phyloP scores from a whole-genome alignment of 164 flowering plant species.

The Liquidambar formosana region DNA sequence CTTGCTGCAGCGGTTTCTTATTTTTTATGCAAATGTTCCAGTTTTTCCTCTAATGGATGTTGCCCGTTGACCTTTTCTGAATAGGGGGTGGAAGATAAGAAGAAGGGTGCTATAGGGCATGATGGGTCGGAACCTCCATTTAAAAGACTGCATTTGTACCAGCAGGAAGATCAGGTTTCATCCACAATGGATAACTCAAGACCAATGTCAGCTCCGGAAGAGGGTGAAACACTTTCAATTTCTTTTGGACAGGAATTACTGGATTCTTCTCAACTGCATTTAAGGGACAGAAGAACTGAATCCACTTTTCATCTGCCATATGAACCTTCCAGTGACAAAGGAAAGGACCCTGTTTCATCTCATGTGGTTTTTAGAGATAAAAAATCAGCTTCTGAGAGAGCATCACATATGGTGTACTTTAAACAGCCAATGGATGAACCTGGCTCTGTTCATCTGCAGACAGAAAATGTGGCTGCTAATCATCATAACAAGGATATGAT shows the following conservation, averaged over 20 bases:
- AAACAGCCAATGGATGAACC: slow-evolving; percentile 5
- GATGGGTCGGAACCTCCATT: slow-evolving; percentile 19
- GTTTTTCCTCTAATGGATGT: background rate
- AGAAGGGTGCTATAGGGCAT: background rate
- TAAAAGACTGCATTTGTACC: slow-evolving; percentile 19
- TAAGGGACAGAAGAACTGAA: slow-evolving; percentile 11
- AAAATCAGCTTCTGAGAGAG: slow-evolving; percentile 8
- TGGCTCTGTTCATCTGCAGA: background rate
- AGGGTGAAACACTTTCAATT: slow-evolving; percentile 10
- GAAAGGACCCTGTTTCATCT: slow-evolving; percentile 20
- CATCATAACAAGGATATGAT: background rate
- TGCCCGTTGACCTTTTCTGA: background rate
- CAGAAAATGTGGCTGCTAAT: background rate
- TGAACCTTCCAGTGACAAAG: slow-evolving; percentile 11
- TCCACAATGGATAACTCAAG: slow-evolving; percentile 13
- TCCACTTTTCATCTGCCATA: slow-evolving; percentile 8
- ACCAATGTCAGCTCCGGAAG: background rate
- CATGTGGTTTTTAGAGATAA: background rate
- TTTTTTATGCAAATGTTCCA: too few species aligned
- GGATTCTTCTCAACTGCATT: slow-evolving; percentile 17
- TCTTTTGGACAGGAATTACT: slow-evolving; percentile 3
- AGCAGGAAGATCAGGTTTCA: slow-evolving; percentile 20
- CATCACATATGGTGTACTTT: background rate
- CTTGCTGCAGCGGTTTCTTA: background rate
- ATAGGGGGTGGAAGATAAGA: slow-evolving; percentile 17